A percentile compares a stretch with the other conserved stretches of the same genome.
Conservation (phyloP, 2,329 filamentous ascomycete species). For the Atkinsonella hypoxylon region DNA sequence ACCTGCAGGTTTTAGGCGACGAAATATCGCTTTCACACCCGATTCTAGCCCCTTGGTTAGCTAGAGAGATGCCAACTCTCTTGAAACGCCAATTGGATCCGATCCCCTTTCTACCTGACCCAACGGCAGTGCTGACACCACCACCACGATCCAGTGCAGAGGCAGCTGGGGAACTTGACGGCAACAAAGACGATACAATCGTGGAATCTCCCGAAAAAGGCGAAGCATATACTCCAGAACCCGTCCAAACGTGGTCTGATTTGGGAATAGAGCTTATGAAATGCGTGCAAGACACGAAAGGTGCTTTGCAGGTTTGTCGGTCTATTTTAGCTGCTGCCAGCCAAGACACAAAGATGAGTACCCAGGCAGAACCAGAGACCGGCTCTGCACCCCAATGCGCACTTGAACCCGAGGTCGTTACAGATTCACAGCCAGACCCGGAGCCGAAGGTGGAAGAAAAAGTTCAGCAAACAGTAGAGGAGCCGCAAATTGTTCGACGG, state of each 20-base stretch:
- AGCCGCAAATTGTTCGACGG: slow-evolving; percentile 4
- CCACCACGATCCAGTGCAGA: slow-evolving; percentile 13
- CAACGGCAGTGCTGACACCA: slow-evolving; percentile 27
- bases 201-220: background rate
- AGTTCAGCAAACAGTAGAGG: slow-evolving; percentile 2
- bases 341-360: slow-evolving; percentile 8
- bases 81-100: slow-evolving; percentile 47
- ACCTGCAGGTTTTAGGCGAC: slow-evolving; percentile 42
- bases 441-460: slow-evolving; percentile 3
- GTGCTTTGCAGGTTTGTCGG: slow-evolving; percentile 19
- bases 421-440: background rate
- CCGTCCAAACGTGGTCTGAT: slow-evolving; percentile 20
- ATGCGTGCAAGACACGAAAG: slow-evolving; percentile 17
- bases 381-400: background rate
- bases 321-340: slow-evolving; percentile 13
- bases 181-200: background rate
- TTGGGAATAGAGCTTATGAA: slow-evolving; percentile 23
- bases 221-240: background rate
- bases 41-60: slow-evolving; percentile 43
- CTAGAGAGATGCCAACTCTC: slow-evolving; percentile 36
- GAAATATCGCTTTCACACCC: slow-evolving; percentile 47
- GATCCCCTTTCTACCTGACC: slow-evolving; percentile 48
- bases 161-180: background rate
- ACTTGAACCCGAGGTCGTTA: background rate
- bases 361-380: slow-evolving; percentile 2